Evolutionary conservation across 2,329 filamentous ascomycete species (phyloP).

Genomic region (Pezicula carpinea): DNA sequence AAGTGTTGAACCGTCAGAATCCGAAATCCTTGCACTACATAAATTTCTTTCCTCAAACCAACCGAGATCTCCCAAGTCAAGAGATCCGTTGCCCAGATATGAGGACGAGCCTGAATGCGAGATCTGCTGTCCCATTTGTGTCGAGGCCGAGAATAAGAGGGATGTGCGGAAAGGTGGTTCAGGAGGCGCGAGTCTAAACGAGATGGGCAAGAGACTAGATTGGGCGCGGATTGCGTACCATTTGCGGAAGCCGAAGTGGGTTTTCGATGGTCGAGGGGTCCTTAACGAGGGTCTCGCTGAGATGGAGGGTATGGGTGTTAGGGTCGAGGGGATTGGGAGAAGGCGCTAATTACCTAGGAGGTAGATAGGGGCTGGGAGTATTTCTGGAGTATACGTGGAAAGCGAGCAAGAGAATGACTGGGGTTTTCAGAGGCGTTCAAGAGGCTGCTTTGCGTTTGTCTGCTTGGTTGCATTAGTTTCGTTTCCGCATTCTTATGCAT

Average conservation of each 20-base stretch:
- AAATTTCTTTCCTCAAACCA: slow-evolving; percentile 4
- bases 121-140: slow-evolving; percentile 28
- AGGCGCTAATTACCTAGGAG: too few relatives aligned
- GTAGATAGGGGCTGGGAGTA: too few relatives aligned
- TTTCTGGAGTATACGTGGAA: too few relatives aligned
- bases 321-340: slow-evolving; percentile 23
- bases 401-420: too few relatives aligned
- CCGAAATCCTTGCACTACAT: slow-evolving; percentile 16
- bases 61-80: neutral
- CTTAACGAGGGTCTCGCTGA: slow-evolving; percentile 17
- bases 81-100: slow-evolving; percentile 22
- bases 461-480: too few relatives aligned
- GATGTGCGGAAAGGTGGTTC: neutral
- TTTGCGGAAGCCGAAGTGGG: slow-evolving; percentile 41
- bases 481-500: too few relatives aligned
- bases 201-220: slow-evolving; percentile 33
- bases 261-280: slow-evolving; percentile 42
- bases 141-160: slow-evolving; percentile 23
- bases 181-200: slow-evolving; percentile 13
- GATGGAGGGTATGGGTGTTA: slow-evolving; percentile 27
- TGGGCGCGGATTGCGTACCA: slow-evolving; percentile 40
- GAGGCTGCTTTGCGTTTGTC: too few relatives aligned
- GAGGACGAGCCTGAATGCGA: slow-evolving; percentile 22
- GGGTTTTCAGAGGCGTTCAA: too few relatives aligned
- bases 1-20: slow-evolving; percentile 15